Evolutionary conservation across 257 asterid species (phyloP), one percentile per base, ranked within the genome.

Genomic region (Leptodermis oblonga): DNA sequence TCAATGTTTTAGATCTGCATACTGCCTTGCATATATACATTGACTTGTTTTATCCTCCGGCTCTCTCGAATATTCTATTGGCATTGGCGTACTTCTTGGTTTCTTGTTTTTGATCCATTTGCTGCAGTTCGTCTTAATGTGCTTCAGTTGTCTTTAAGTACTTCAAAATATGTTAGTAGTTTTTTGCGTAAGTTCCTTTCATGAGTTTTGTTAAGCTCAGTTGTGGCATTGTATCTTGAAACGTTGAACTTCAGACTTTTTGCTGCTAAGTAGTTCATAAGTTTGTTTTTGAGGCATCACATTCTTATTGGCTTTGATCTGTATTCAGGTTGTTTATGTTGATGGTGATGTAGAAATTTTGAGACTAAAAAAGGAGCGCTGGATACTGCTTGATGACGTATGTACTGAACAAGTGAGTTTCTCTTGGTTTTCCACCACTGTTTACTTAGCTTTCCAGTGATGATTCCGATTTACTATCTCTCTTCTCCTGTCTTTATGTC

Each of bases 331-430:
- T 52, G 46, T 65, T 61, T 86, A 80, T 69, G 65, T 59, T 65
- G 77, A 84, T 61, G 92, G 85, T 22, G 71, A 61, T 20, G 64
- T 30, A 60, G 89, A 86, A 77, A 62, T 26, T 68, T 52, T 84
- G 83, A 73, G 77, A 71, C 81, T 86, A 56, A 62, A 45, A 49
- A 78, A 62, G 74, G 81, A 81, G 69, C 82, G 79, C 15, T 73
- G 69, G 75, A 72, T 74, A 36, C 43, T 77, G 61, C 43, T 73
- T 37, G 86, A 76, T 51, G 73, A 79, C 43, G 23, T 42, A 49
- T 66, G 66, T 28, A 15, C 37, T 22, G 51, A 68, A 20, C 25
- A 68, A 66, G 73, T 77, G 12, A 61, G 62, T 72, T 33, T 20
- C 41, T 30, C 56, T 54, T 23, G 31, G n/a, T 75, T 59, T 76